Percentiles rank a stretch among this genome's conserved stretches.
Evolutionary conservation across 805 yeast genomes (phyloP).

Genomic region (Candida awuae): DNA sequence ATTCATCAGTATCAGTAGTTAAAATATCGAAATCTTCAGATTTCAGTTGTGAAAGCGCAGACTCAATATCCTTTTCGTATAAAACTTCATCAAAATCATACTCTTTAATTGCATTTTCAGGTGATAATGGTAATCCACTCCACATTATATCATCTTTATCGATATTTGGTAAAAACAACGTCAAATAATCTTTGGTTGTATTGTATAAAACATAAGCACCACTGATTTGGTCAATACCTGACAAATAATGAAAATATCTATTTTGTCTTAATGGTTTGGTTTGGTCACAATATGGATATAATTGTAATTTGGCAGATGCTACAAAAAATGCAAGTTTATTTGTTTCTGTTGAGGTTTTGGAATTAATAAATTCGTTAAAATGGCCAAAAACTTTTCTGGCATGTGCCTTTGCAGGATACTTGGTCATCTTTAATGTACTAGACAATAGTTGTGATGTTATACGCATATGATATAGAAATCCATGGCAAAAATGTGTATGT

Average conservation of each 20-base stretch:
- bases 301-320: constrained; percentile 51
- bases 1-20: constrained; percentile 51
- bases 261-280: constrained; percentile 76
- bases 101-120: constrained; percentile 52
- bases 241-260: constrained; percentile 79
- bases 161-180: constrained; percentile 72
- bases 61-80: constrained; percentile 45
- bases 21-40: constrained; percentile 27
- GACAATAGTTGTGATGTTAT: too few species aligned
- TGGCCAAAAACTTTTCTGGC: constrained; percentile 42
- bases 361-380: constrained; percentile 19
- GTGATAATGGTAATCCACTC: constrained; percentile 79
- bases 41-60: constrained; percentile 26
- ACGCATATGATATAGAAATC: too few species aligned
- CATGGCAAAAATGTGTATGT: too few species aligned
- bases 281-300: constrained; percentile 73
- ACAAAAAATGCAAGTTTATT: constrained; percentile 37
- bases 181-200: constrained; percentile 44
- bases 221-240: constrained; percentile 71
- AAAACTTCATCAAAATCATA: constrained; percentile 81
- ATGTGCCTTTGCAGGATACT: constrained; percentile 82
- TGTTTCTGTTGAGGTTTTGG: constrained; percentile 11
- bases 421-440: constrained; percentile 25
- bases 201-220: constrained; percentile 64
- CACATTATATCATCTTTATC: constrained; percentile 91